phyloP scores from a whole-genome alignment of 371 early-diverging fungal genomes.

The Mucor irregularis region DNA sequence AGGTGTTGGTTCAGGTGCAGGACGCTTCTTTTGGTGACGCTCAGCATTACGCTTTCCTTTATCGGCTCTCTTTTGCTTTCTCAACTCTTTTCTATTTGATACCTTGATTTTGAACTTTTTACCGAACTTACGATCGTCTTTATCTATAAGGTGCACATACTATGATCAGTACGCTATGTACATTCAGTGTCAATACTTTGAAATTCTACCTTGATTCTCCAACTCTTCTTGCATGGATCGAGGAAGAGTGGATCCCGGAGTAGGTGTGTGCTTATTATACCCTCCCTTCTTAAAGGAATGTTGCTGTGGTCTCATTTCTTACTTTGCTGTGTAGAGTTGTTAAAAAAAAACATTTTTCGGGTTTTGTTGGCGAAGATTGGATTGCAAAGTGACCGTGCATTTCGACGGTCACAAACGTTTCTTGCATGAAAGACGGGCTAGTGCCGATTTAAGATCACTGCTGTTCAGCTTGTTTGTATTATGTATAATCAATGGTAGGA shows the following conservation, averaged over 20 bases:
- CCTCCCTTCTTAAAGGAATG: conserved; percentile 4
- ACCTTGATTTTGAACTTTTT: conserved; percentile 31
- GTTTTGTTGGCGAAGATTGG: not conserved
- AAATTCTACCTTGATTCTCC: conserved; percentile 33
- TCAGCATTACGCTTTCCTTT: conserved; percentile 40
- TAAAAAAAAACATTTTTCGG: not conserved
- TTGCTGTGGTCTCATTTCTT: conserved; percentile 14
- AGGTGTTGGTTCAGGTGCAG: conserved; percentile 11
- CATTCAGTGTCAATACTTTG: not conserved
- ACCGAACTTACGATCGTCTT: conserved; percentile 41
- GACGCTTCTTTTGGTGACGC: conserved; percentile 25
- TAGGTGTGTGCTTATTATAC: conserved; percentile 6
- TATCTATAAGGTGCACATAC: conserved; percentile 18
- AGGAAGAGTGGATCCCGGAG: conserved; percentile 39
- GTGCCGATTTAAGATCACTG: no score
- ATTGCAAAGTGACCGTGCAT: no score
- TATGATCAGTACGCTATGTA: no score
- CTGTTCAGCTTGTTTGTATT: no score
- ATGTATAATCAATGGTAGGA: no score
- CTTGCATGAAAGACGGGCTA: no score
- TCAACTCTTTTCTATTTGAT: conserved; percentile 35
- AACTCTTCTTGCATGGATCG: conserved; percentile 37
- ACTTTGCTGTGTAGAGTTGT: not conserved
- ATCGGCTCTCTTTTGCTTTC: conserved; percentile 45
- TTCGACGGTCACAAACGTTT: no score